phyloP scores from a whole-genome alignment of 139 green algal species.

The Chlorella vulgaris region DNA sequence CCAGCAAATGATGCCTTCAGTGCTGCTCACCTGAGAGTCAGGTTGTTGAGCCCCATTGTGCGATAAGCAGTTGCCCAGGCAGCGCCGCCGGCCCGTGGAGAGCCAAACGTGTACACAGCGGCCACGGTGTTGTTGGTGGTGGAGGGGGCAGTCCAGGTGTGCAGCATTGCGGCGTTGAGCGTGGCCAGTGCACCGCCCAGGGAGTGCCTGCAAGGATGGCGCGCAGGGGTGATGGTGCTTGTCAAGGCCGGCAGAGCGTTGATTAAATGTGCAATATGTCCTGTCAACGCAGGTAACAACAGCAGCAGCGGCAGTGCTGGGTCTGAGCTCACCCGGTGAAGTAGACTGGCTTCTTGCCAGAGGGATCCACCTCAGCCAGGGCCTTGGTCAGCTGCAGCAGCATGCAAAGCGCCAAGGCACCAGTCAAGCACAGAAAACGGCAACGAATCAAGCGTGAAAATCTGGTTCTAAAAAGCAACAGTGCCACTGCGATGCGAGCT shows the following conservation, averaged over 20 bases:
- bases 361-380: background rate
- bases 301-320: background rate
- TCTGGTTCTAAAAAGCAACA: too few species aligned
- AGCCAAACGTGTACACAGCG: background rate
- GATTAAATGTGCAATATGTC: background rate
- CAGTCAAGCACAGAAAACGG: too few species aligned
- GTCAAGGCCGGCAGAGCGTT: background rate
- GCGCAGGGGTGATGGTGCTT: background rate
- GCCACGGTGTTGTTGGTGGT: background rate
- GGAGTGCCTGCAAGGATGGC: slow-evolving; percentile 1
- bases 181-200: background rate
- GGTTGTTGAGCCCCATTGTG: background rate
- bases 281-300: background rate
- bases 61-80: background rate
- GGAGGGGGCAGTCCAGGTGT: background rate
- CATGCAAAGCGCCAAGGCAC: background rate
- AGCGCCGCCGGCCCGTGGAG: background rate
- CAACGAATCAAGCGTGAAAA: too few species aligned
- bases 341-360: background rate
- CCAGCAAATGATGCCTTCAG: background rate
- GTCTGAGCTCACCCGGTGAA: background rate
- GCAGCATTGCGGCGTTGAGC: background rate
- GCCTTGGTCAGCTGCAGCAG: background rate
- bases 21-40: background rate
- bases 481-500: too few species aligned